These are phyloP conservation scores for Trypanosoma scelopori DNA, from an alignment of 208 protist species.

Conservation along the genomic window DNA sequence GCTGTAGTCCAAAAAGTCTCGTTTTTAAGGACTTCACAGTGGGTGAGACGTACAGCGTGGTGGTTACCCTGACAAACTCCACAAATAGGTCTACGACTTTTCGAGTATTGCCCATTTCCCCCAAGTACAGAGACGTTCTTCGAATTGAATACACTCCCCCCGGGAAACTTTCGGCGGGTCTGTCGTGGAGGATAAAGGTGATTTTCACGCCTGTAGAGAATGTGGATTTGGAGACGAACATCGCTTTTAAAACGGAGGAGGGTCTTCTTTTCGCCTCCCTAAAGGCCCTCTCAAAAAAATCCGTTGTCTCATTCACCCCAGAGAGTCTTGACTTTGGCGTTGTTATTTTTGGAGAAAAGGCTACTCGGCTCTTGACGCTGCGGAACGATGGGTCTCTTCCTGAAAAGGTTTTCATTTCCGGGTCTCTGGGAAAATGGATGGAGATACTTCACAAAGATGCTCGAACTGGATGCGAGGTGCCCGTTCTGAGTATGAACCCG, in stretches of 20 bases:
- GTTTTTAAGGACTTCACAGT: slow-evolving; percentile 84
- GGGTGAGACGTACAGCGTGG: slow-evolving; percentile 51
- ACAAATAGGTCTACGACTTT: slow-evolving; percentile 70
- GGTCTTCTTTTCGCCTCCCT: slow-evolving; percentile 73
- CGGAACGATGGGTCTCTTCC: slow-evolving; percentile 68
- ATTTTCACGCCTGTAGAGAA: slow-evolving; percentile 63
- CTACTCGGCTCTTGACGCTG: slow-evolving; percentile 48
- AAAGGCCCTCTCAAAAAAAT: slow-evolving; percentile 43
- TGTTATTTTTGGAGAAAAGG: slow-evolving; percentile 68
- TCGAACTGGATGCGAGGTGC: slow-evolving; percentile 22
- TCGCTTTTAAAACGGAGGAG: slow-evolving; percentile 61
- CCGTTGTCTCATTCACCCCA: slow-evolving; percentile 40
- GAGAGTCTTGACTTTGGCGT: slow-evolving; percentile 70
- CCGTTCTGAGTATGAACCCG: slow-evolving; percentile 54
- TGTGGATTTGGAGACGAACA: slow-evolving; percentile 58
- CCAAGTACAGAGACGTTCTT: slow-evolving; percentile 60
- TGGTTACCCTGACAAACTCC: slow-evolving; percentile 80
- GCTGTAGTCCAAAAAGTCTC: slow-evolving; percentile 39
- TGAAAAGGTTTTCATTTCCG: slow-evolving; percentile 55
- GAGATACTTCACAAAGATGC: slow-evolving; percentile 54
- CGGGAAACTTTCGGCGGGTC: slow-evolving; percentile 74
- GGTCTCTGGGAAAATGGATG: slow-evolving; percentile 55
- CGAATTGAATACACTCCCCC: slow-evolving; percentile 59
- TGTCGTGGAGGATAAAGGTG: slow-evolving; percentile 64
- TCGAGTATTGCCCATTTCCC: slow-evolving; percentile 67